These are phyloP conservation scores for Neurospora sp. DNA, from an alignment of 495 filamentous ascomycete genomes.

Conservation along the genomic window DNA sequence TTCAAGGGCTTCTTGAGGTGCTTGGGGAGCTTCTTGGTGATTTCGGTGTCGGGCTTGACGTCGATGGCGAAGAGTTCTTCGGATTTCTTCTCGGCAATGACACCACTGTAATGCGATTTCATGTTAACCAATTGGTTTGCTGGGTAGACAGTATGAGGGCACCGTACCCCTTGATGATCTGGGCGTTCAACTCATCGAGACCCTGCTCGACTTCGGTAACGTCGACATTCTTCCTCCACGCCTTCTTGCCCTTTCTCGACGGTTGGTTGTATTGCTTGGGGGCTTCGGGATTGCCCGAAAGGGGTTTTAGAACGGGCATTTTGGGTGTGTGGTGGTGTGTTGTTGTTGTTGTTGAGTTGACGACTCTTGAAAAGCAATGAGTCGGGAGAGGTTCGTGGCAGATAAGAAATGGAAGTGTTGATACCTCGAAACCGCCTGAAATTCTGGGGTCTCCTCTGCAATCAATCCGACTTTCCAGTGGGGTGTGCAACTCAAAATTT, in stretches of 20 bases:
- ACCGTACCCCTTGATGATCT: conserved; percentile 75
- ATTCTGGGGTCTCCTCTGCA: not conserved
- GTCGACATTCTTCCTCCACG: conserved; percentile 97
- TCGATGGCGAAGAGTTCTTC: conserved; percentile 76
- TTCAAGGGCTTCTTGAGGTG: conserved; percentile 61
- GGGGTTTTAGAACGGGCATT: conserved; percentile 20
- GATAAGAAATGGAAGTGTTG: not conserved
- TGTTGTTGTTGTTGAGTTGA: not conserved
- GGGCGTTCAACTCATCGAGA: conserved; percentile 71
- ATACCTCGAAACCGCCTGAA: not conserved
- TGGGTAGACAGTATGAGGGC: not conserved
- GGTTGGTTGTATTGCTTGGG: conserved; percentile 61
- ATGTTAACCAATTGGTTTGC: conserved; percentile 12
- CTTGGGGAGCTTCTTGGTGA: conserved; percentile 45
- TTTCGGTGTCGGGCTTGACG: conserved; percentile 33
- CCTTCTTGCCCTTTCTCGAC: conserved; percentile 94
- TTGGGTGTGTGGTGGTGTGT: conserved; percentile 1
- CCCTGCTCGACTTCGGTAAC: conserved; percentile 74
- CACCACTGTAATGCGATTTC: conserved; percentile 45
- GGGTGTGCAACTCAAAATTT: conserved; percentile 13
- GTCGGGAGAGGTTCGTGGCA: not conserved
- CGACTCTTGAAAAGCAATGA: not conserved
- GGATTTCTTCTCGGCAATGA: conserved; percentile 68
- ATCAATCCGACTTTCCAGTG: not conserved
- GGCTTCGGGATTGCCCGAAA: conserved; percentile 27